Percentiles rank a stretch among this genome's conserved stretches.
phyloP scores from a whole-genome alignment of 225 moss, liverwort and hornwort species.

The Marchantia paleacea region DNA sequence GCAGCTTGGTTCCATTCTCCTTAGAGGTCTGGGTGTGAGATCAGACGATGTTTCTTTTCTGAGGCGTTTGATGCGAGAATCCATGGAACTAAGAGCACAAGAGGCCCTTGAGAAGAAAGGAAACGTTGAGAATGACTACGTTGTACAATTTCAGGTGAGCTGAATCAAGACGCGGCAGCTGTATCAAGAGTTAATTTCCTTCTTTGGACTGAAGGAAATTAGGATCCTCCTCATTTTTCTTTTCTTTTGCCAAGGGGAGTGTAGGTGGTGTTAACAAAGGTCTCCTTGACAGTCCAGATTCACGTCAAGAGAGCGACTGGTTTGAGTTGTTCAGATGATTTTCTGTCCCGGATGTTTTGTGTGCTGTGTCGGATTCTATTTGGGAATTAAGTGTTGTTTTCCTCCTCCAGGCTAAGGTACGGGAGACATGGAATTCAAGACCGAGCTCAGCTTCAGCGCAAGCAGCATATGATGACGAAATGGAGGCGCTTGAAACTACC shows the following conservation, averaged over 20 bases:
- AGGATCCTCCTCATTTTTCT: not conserved
- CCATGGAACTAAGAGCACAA: constrained; percentile 86
- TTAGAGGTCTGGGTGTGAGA: constrained; percentile 86
- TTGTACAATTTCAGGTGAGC: constrained; percentile 69
- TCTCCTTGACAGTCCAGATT: not conserved
- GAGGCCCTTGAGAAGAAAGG: constrained; percentile 74
- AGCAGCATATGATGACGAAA: constrained; percentile 38
- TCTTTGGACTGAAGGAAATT: not conserved
- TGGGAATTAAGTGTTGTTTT: no score
- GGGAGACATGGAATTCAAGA: constrained; percentile 65
- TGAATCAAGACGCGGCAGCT: not conserved
- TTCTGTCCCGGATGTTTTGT: not conserved
- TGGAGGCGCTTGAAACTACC: constrained; percentile 9
- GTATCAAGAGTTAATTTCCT: not conserved
- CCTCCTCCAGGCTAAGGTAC: constrained; percentile 59
- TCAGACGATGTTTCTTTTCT: constrained; percentile 86
- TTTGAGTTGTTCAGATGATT: not conserved
- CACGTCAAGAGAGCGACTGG: not conserved
- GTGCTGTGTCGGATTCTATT: not conserved
- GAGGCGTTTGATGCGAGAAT: constrained; percentile 90
- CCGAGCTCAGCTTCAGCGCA: constrained; percentile 35
- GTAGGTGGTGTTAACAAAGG: no score
- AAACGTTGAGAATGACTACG: constrained; percentile 55
- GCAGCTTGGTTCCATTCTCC: constrained; percentile 86
- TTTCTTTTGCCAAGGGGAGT: not conserved